Conservation (phyloP, 805 yeast species). For the Priceomyces carsonii region DNA sequence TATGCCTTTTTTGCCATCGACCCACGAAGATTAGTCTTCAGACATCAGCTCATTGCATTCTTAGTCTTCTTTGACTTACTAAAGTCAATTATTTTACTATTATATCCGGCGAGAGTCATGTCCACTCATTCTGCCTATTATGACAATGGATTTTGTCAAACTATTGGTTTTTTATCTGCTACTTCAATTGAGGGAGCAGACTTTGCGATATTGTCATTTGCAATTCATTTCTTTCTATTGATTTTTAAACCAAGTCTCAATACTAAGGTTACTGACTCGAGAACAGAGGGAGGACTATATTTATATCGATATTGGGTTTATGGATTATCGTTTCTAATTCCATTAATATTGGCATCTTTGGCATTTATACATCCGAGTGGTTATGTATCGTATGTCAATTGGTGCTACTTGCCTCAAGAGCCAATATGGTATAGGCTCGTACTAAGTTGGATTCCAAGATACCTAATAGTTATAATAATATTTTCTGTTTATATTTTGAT, state of each 20-base stretch:
- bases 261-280: conserved; percentile 33
- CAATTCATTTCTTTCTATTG: conserved; percentile 75
- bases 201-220: conserved; percentile 76
- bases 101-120: conserved; percentile 65
- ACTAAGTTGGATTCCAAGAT: conserved; percentile 82
- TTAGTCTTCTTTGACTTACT: conserved; percentile 72
- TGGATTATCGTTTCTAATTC: conserved; percentile 56
- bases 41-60: conserved; percentile 69
- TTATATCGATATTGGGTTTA: conserved; percentile 59
- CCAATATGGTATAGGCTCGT: conserved; percentile 76
- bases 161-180: conserved; percentile 80
- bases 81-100: conserved; percentile 66
- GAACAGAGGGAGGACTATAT: conserved; percentile 73
- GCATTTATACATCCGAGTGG: conserved; percentile 61
- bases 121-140: conserved; percentile 45
- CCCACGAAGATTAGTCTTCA: conserved; percentile 59
- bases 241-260: conserved; percentile 61
- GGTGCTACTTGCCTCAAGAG: conserved; percentile 75
- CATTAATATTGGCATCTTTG: conserved; percentile 66
- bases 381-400: conserved; percentile 62
- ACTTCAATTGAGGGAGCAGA: conserved; percentile 84
- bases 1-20: conserved; percentile 65
- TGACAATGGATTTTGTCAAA: conserved; percentile 54
- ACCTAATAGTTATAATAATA: conserved; percentile 61
- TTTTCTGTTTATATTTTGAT: conserved; percentile 66